Evolutionary conservation across 352 stramenopile genomes (phyloP).

Genomic region (Phytopythium oedochilum): DNA sequence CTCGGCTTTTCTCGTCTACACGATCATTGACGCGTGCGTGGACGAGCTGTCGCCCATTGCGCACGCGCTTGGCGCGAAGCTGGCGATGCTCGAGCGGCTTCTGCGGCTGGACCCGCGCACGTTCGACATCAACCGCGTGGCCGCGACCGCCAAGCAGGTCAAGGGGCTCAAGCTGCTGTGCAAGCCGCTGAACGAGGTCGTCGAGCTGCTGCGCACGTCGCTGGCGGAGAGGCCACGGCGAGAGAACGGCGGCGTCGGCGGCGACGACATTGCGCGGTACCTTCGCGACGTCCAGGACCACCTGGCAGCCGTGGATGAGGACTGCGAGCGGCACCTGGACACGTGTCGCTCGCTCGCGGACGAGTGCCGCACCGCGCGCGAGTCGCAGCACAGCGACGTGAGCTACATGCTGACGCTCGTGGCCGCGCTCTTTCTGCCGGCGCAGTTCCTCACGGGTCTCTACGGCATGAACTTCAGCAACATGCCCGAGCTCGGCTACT

Average conservation of each 20-base stretch:
- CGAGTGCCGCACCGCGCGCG: constrained; percentile 62
- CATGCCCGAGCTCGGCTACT: constrained; percentile 79
- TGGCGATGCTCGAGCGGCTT: constrained; percentile 65
- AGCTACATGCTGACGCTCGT: constrained; percentile 81
- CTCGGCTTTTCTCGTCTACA: constrained; percentile 65
- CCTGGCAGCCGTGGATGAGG: constrained; percentile 72
- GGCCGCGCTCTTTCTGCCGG: constrained; percentile 75
- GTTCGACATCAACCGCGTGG: constrained; percentile 59
- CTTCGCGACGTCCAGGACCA: constrained; percentile 86
- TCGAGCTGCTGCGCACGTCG: constrained; percentile 2
- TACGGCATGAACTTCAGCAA: constrained; percentile 90
- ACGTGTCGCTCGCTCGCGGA: constrained; percentile 61
- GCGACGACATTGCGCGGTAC: constrained; percentile 66
- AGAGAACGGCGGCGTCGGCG: constrained; percentile 44
- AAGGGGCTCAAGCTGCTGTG: constrained; percentile 71
- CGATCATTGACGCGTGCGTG: constrained; percentile 79
- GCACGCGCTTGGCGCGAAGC: constrained; percentile 65
- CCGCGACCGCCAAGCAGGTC: constrained; percentile 61
- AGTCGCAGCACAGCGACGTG: constrained; percentile 63
- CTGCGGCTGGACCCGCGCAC: constrained; percentile 43
- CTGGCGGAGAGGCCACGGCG: neutral
- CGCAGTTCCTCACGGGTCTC: constrained; percentile 84
- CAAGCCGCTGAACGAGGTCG: constrained; percentile 31
- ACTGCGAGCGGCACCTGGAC: constrained; percentile 76
- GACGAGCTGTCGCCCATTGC: constrained; percentile 78